phyloP scores from a whole-genome alignment of 1,284 basidiomycete genomes.

The Apiotrichum laibachii region DNA sequence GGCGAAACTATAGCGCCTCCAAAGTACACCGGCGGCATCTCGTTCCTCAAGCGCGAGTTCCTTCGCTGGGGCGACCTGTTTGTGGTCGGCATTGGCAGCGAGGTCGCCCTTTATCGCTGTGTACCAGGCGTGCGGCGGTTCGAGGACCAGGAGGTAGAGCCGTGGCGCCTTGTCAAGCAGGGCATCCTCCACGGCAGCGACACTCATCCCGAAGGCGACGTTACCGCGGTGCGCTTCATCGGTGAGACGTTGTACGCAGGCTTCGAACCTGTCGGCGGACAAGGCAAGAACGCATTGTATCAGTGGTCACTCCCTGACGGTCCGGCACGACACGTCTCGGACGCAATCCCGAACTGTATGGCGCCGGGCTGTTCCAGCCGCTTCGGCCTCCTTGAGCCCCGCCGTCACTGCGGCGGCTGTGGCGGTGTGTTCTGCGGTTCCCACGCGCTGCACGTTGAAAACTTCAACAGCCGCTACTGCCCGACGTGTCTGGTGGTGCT shows the following conservation, averaged over 20 bases:
- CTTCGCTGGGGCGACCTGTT: constrained; percentile 40
- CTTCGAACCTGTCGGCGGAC: constrained; percentile 28
- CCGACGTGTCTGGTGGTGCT: constrained; percentile 40
- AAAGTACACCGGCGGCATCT: constrained; percentile 44
- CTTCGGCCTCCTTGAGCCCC: constrained; percentile 49
- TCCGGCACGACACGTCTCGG: constrained; percentile 43
- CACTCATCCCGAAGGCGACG: constrained; percentile 23
- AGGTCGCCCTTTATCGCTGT: constrained; percentile 27
- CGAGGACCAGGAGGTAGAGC: constrained; percentile 32
- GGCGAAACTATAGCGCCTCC: constrained; percentile 2
- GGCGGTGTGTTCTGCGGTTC: constrained; percentile 50
- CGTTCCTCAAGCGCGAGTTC: constrained; percentile 48
- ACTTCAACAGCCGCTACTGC: constrained; percentile 45
- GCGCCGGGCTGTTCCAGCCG: constrained; percentile 34
- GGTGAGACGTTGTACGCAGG: constrained; percentile 49
- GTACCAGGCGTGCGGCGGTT: constrained; percentile 30
- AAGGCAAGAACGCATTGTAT: constrained; percentile 36
- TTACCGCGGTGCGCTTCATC: constrained; percentile 43
- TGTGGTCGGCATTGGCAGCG: constrained; percentile 40
- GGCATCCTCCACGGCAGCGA: constrained; percentile 37
- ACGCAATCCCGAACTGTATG: constrained; percentile 42
- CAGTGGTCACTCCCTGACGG: constrained; percentile 51
- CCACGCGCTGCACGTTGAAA: constrained; percentile 46
- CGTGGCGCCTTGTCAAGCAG: constrained; percentile 45
- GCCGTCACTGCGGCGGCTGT: constrained; percentile 49